A percentile compares a stretch with the other conserved stretches of the same genome.
Conservation (phyloP, 2,329 filamentous ascomycete species). For the Alternaria sp. region DNA sequence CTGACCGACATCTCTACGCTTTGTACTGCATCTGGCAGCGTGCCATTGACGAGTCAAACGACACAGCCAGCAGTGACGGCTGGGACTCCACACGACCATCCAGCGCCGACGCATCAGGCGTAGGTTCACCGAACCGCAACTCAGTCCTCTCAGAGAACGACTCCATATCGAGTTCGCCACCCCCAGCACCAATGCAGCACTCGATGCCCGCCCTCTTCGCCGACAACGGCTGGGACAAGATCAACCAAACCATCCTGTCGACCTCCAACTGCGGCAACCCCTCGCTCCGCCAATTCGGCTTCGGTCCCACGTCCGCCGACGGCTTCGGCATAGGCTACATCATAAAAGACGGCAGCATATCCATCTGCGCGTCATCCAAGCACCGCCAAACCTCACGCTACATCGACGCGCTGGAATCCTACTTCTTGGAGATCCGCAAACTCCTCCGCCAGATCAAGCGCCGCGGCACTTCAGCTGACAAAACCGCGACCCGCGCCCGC, state of each 20-base stretch:
- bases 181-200: constrained; percentile 54
- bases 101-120: constrained; percentile 61
- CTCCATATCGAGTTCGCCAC: constrained; percentile 58
- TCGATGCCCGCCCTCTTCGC: constrained; percentile 81
- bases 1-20: constrained; percentile 91
- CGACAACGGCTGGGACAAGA: constrained; percentile 89
- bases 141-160: constrained; percentile 60
- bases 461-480: constrained; percentile 59
- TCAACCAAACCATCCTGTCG: constrained; percentile 92
- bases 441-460: constrained; percentile 74
- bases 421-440: constrained; percentile 87
- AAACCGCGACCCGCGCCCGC: constrained; percentile 63
- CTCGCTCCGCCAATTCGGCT: constrained; percentile 91
- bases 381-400: constrained; percentile 92
- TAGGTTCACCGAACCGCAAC: constrained; percentile 62
- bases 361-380: constrained; percentile 90
- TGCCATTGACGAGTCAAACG: constrained; percentile 74
- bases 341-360: constrained; percentile 92
- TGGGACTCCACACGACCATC: constrained; percentile 47
- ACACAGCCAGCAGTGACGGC: constrained; percentile 63
- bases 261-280: constrained; percentile 99
- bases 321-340: constrained; percentile 99
- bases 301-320: constrained; percentile 90
- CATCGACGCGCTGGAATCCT: constrained; percentile 86
- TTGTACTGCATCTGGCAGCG: constrained; percentile 95